A percentile compares a stretch with the other conserved stretches of the same genome.
Conservation (phyloP, 2,329 filamentous ascomycete species). For the Ophiostoma novo-ulmi region DNA sequence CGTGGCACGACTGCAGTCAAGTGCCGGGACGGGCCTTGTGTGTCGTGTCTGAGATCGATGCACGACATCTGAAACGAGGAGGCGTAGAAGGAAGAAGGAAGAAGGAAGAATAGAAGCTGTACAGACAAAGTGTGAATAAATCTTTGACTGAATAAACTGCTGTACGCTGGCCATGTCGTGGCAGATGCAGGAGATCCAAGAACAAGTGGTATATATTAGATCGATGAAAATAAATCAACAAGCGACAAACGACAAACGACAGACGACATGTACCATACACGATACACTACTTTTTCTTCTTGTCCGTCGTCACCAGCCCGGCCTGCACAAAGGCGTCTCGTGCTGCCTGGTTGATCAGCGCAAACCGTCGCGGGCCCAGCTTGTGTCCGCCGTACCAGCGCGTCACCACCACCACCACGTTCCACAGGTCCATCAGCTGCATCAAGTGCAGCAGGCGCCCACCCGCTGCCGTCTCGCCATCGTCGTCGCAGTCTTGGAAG, state of each 20-base stretch:
- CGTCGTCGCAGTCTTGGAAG: constrained; percentile 91
- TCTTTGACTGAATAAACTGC: too few relatives aligned
- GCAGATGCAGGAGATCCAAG: not conserved
- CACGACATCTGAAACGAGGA: not conserved
- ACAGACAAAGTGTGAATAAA: too few relatives aligned
- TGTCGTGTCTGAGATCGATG: not conserved
- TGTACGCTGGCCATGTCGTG: not conserved
- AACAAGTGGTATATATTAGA: not conserved
- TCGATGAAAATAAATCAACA: too few relatives aligned
- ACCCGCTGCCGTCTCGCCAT: constrained; percentile 90
- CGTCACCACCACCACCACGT: constrained; percentile 86
- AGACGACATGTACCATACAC: not conserved
- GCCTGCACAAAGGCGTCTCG: constrained; percentile 78
- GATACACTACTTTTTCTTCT: constrained; percentile 36
- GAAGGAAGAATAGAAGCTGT: not conserved
- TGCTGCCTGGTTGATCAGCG: constrained; percentile 80
- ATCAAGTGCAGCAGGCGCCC: constrained; percentile 79
- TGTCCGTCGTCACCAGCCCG: constrained; percentile 55
- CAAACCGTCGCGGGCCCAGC: constrained; percentile 82
- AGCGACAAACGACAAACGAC: not conserved
- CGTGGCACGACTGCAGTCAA: not conserved
- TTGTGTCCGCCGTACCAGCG: constrained; percentile 93
- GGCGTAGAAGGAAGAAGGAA: not conserved
- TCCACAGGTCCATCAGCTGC: constrained; percentile 92
- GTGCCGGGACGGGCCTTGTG: constrained; percentile 13